Conservation (phyloP, 768 basidiomycete genomes). For the Trametes villosa region DNA sequence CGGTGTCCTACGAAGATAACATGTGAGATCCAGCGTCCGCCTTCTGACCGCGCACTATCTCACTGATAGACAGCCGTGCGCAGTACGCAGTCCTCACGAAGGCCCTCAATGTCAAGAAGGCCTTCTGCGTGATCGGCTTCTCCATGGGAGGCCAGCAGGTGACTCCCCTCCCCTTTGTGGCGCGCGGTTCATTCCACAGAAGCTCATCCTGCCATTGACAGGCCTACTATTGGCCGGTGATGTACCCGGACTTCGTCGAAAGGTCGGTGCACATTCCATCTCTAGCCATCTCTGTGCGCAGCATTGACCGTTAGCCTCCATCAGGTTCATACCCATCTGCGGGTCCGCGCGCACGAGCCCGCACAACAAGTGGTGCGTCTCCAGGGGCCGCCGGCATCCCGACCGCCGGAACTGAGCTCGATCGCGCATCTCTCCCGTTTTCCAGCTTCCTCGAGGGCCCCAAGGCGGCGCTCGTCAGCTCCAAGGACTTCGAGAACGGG, state of each 20-base stretch:
- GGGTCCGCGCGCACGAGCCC: conserved; percentile 59
- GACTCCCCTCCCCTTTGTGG: background rate
- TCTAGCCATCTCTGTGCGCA: too few relatives aligned
- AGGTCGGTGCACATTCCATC: too few relatives aligned
- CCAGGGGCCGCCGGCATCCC: background rate
- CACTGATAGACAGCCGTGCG: conserved; percentile 45
- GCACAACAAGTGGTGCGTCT: conserved; percentile 54
- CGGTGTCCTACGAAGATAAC: conserved; percentile 61
- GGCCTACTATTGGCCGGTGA: conserved; percentile 61
- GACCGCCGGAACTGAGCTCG: background rate
- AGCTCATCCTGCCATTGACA: conserved; percentile 26
- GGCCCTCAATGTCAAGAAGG: conserved; percentile 47
- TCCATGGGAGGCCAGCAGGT: conserved; percentile 65
- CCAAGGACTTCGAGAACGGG: conserved; percentile 58
- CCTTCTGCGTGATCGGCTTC: conserved; percentile 55
- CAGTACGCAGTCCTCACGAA: conserved; percentile 58
- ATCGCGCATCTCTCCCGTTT: conserved; percentile 31
- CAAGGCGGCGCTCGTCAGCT: conserved; percentile 55
- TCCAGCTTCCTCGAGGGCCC: conserved; percentile 63
- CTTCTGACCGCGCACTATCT: background rate
- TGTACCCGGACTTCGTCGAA: conserved; percentile 59
- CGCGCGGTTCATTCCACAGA: background rate
- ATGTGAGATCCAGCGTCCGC: conserved; percentile 39
- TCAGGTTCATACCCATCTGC: conserved; percentile 54
- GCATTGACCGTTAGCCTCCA: background rate